These are phyloP conservation scores for Exserohilum rostratum DNA, from an alignment of 2,329 filamentous ascomycete species.

Conservation along the genomic window DNA sequence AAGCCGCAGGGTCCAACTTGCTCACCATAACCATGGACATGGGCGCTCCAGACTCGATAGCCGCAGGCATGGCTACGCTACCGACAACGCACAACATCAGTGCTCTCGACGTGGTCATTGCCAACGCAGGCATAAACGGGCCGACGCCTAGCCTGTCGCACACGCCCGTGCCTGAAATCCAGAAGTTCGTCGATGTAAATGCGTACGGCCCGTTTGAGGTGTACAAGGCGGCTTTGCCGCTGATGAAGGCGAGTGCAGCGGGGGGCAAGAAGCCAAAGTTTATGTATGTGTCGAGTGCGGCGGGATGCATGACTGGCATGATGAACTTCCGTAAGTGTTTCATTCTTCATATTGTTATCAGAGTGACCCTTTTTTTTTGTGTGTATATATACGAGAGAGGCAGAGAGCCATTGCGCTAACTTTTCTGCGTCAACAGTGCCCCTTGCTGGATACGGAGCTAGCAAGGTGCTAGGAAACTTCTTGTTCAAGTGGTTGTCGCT, in stretches of 20 bases:
- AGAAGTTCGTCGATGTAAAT: constrained; percentile 21
- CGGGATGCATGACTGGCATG: constrained; percentile 19
- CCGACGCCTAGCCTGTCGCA: background rate
- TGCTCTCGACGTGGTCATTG: background rate
- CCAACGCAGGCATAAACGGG: background rate
- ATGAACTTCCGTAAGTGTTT: background rate
- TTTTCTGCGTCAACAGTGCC: background rate
- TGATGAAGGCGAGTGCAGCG: constrained; percentile 7
- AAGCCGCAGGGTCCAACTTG: background rate
- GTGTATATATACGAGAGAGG: too few species aligned
- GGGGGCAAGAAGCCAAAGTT: constrained; percentile 16
- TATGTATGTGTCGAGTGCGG: constrained; percentile 20
- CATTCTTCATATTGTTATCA: too few species aligned
- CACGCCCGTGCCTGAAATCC: constrained; percentile 8
- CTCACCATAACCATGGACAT: constrained; percentile 18
- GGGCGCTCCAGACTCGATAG: constrained; percentile 28
- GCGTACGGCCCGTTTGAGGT: constrained; percentile 25
- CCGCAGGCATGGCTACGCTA: constrained; percentile 14
- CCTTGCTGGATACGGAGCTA: constrained; percentile 21
- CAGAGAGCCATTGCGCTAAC: background rate
- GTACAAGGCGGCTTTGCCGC: constrained; percentile 15
- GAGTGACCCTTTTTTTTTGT: too few species aligned
- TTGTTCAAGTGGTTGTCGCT: constrained; percentile 23
- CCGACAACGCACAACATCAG: background rate
- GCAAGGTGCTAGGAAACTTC: constrained; percentile 25